These are phyloP conservation scores for Selaginella moellendorffii DNA, from an alignment of 75 land plant genomes.

Conservation along the genomic window DNA sequence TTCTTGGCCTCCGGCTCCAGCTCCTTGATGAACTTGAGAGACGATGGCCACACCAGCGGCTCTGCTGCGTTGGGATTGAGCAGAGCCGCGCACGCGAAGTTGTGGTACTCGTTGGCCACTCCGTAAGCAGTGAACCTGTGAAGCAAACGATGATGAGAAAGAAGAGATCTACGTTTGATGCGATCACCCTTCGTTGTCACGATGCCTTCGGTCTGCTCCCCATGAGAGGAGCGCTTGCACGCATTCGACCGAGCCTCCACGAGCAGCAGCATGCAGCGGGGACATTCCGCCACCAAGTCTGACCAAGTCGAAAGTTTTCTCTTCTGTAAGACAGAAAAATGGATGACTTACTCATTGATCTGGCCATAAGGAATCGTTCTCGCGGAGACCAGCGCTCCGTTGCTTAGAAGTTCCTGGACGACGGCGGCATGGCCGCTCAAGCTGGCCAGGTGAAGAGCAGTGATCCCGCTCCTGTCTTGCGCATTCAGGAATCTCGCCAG, in stretches of 20 bases:
- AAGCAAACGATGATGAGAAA: too few species aligned
- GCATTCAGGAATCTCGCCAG: conserved; percentile 64
- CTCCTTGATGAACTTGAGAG: conserved; percentile 77
- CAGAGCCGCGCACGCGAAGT: conserved; percentile 67
- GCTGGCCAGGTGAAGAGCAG: conserved; percentile 69
- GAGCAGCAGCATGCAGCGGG: conserved; percentile 66
- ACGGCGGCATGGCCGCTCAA: conserved; percentile 38
- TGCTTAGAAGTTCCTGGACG: conserved; percentile 48
- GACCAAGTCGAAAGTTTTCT: too few species aligned
- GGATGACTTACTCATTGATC: neutral
- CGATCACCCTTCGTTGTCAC: conserved; percentile 42
- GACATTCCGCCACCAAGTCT: conserved; percentile 44
- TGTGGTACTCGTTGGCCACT: conserved; percentile 53
- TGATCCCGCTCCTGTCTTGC: conserved; percentile 70
- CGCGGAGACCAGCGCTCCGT: conserved; percentile 82
- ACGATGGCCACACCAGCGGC: conserved; percentile 91
- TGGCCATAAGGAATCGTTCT: conserved; percentile 21
- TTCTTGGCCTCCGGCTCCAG: conserved; percentile 61
- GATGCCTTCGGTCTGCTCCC: conserved; percentile 63
- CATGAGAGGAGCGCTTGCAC: conserved; percentile 61
- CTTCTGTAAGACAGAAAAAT: too few species aligned
- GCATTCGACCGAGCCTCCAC: conserved; percentile 46
- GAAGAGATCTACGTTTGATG: neutral
- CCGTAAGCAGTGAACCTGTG: conserved; percentile 66
- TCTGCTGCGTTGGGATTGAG: conserved; percentile 75